Base-by-base conservation (phyloP, 805 yeast species). In the Komagataella populi region DNA sequence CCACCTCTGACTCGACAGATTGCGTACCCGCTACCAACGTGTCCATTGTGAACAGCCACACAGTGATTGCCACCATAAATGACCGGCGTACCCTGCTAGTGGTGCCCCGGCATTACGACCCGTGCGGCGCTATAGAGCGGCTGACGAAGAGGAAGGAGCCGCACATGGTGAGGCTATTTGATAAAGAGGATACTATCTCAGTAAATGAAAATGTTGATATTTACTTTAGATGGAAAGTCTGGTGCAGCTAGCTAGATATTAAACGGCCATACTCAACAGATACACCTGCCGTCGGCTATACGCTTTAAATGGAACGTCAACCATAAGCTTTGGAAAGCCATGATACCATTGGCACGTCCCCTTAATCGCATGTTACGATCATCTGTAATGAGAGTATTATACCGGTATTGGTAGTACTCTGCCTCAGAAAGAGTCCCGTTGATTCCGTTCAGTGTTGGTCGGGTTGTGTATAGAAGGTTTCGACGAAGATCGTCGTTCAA, bases 351-450 rank as follows among this genome's bases (percentile, higher is more conserved):
- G 3, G 78, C 67, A 57, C 78, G 76, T 1, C 87, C 82, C 55
- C 86, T 76, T 45, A 80, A 63, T 55, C 85, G 70, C 86, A 85
- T 80, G 55, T 81, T 83, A 51, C 81, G 68, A 61, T 86, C 91
- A 64, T 85, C 91, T 1, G 90, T 82, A 44, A 85, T 77, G 49
- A 85, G 65, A 23, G 83, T 72, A 55, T 84, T 79, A 61, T 79
- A 80, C 48, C 73, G 68, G 61, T 81, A 78, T 23, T 63, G 60
- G 50, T 18, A 17, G 23, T 18, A 20, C 23, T 44, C 46, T 17
- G 46, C 46, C 49, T 57, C 55, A 6, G 69, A 70, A 5, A 60
- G 39, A 30, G 39, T 30, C 8, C 39, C 39, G 39, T 30, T 30
- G 39, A 30, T 30, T 5, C 39, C 39, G n/a, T 30, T 30, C 14